phyloP scores from a whole-genome alignment of 441 rosid genomes.

The Capsella rubella region DNA sequence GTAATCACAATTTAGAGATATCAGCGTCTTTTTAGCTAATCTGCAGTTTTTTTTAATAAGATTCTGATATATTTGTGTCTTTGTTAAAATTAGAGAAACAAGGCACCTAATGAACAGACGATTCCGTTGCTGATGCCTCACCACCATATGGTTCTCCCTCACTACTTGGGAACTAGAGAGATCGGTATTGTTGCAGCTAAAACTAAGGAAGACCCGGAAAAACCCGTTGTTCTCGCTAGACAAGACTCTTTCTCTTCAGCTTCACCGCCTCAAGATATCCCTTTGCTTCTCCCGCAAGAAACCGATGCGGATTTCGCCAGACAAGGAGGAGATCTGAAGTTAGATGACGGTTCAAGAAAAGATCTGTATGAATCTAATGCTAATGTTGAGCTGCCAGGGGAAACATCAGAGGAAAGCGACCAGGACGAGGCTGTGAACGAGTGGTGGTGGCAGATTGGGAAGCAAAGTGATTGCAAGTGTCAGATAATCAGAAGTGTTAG shows the following conservation, averaged over 20 bases:
- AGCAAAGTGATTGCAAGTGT: conserved; percentile 52
- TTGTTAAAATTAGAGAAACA: conserved; percentile 58
- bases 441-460: conserved; percentile 57
- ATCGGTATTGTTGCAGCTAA: conserved; percentile 50
- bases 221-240: conserved; percentile 51
- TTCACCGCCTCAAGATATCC: conserved; percentile 69
- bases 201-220: conserved; percentile 41
- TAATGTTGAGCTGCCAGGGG: conserved; percentile 40
- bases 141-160: conserved; percentile 85
- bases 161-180: conserved; percentile 75
- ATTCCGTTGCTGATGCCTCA: conserved; percentile 83
- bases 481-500: conserved; percentile 82
- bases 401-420: conserved; percentile 47
- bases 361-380: conserved; percentile 37
- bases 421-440: conserved; percentile 40
- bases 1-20: conserved; percentile 39
- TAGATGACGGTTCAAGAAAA: conserved; percentile 40
- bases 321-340: conserved; percentile 34
- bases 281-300: conserved; percentile 77
- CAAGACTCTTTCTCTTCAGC: conserved; percentile 61
- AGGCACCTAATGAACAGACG: conserved; percentile 71
- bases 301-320: conserved; percentile 45
- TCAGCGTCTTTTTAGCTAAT: neutral
- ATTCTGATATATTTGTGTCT: conserved; percentile 15
- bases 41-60: neutral